Evolutionary conservation across 2,329 filamentous ascomycete species (phyloP), one percentile per base, ranked within the genome.

Genomic region (Didymella glomerata): DNA sequence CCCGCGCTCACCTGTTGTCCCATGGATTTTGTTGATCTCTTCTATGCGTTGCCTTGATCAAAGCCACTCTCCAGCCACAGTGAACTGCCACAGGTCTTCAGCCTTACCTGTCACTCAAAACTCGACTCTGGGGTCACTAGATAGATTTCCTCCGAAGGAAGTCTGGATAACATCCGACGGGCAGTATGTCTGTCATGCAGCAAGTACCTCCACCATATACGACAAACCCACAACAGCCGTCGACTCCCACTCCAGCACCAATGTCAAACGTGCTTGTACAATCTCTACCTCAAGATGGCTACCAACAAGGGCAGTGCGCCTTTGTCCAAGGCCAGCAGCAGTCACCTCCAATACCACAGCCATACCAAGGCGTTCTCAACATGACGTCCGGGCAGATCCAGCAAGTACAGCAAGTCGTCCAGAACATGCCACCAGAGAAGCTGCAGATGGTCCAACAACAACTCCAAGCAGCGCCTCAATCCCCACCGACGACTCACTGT

Each of bases 1-100:
- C 14, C 5, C 7, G 8, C 16, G 9, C 5, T 36, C 16, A 2
- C 8, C 32, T 8, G 14, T n/a, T 8, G 32, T 36, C 11, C 16
- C 14, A n/a, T n/a, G 16, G 4, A n/a, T 36, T 18, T 36, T 2
- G 5, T 4, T 2, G 2, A 8, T 8, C 2, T n/a, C 16, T 36
- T 36, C 4, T n/a, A 6, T 3, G 32, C 16, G 2, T 36, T 57
- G 58, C 65, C n/a, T 20, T 40, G 8, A 11, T 40, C 36, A 40
- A 20, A 57, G 58, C 57, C 54, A 54, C 51, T 49, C 40, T 47
- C 34, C 56, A 60, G 57, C 62, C 62, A 61, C 54, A 40, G 27
- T 42, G 40, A 47, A 57, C 47, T 46, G 50, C 44, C 46, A 55
- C 49, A 49, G 18, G 30, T n/a, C 20, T 34, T 57, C 47, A 58